These are phyloP conservation scores for Alloteropsis semialata DNA, from an alignment of 176 grass and related monocot species.

Conservation along the genomic window DNA sequence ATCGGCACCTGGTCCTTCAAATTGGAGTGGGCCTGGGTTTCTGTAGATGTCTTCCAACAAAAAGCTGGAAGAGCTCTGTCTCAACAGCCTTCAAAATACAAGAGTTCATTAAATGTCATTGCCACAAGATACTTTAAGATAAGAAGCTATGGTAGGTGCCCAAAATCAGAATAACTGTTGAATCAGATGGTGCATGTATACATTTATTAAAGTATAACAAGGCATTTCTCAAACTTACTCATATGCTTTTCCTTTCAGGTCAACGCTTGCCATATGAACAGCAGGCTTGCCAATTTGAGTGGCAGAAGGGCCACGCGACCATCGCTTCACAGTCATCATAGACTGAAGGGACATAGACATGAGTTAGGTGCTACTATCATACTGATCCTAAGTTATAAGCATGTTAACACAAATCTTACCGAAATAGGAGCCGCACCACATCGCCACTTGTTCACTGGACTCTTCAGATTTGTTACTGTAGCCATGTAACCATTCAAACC, in stretches of 20 bases:
- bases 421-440: conserved; percentile 97
- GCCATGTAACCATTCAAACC: conserved; percentile 97
- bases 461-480: conserved; percentile 98
- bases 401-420: conserved; percentile 40
- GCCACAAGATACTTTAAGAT: neutral
- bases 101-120: neutral
- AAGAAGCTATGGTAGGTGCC: neutral
- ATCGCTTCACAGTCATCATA: conserved; percentile 97
- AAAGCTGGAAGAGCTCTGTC: conserved; percentile 65
- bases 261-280: conserved; percentile 79
- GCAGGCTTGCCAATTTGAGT: conserved; percentile 89
- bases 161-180: neutral
- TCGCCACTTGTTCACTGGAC: conserved; percentile 88
- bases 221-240: conserved; percentile 57
- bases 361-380: conserved; percentile 14
- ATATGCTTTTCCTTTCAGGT: conserved; percentile 96
- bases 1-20: conserved; percentile 81
- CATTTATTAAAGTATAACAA: neutral
- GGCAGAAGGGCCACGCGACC: conserved; percentile 67
- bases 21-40: conserved; percentile 94
- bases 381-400: neutral
- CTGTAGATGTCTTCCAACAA: conserved; percentile 98
- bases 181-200: neutral
- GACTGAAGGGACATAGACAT: conserved; percentile 49
- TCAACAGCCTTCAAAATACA: conserved; percentile 63